These are phyloP conservation scores for Fusarium newnesense DNA, from an alignment of 2,329 filamentous ascomycete species.

Conservation along the genomic window DNA sequence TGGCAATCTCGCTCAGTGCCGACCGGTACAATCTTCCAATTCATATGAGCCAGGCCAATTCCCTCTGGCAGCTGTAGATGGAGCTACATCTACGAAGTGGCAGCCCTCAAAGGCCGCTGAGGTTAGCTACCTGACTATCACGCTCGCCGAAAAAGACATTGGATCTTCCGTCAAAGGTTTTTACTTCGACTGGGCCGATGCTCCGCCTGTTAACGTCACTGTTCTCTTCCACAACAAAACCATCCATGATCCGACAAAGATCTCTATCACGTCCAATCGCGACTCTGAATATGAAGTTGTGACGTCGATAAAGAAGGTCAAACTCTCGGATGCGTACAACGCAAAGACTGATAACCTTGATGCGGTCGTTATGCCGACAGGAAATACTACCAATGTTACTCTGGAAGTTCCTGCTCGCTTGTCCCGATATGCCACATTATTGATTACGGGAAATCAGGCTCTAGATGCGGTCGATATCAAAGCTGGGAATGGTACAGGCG, in stretches of 20 bases:
- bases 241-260: background rate
- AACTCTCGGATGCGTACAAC: background rate
- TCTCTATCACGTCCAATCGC: fast-evolving
- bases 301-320: background rate
- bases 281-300: background rate
- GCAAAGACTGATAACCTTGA: background rate
- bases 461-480: background rate
- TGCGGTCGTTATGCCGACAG: background rate
- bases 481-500: background rate
- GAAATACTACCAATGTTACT: background rate
- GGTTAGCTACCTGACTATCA: background rate
- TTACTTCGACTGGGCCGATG: background rate
- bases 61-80: background rate
- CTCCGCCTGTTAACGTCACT: background rate
- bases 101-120: background rate
- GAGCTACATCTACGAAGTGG: constrained; percentile 1
- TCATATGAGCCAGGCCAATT: background rate
- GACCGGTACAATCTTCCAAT: background rate
- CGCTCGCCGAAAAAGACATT: fast-evolving
- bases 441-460: background rate
- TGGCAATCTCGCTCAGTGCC: background rate
- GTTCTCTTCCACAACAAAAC: background rate
- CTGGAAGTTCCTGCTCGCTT: background rate
- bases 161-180: background rate
- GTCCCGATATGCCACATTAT: background rate